Conservation (phyloP, 352 stramenopile genomes). For the Salisapilia sapeloensis region DNA sequence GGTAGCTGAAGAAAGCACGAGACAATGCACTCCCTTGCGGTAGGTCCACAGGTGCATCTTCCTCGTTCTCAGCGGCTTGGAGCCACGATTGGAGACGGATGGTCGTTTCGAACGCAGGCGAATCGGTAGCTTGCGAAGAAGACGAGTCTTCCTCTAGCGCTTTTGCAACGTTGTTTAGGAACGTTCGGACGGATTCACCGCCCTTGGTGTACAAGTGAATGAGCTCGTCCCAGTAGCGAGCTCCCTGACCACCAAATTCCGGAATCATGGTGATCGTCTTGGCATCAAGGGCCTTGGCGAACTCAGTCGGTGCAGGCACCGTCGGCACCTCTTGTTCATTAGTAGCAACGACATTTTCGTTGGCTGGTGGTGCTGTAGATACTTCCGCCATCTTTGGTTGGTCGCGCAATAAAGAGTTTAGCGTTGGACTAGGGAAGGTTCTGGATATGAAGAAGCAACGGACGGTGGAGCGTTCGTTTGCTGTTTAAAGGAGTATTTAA, state of each 20-base stretch:
- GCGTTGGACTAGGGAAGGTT: no score
- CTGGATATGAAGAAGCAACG: no score
- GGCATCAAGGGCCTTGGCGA: constrained; percentile 1
- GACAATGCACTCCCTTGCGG: constrained; percentile 8
- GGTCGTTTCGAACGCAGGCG: constrained; percentile 21
- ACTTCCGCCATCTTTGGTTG: no score
- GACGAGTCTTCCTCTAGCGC: constrained; percentile 32
- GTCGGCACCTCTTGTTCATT: no score
- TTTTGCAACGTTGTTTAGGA: constrained; percentile 25
- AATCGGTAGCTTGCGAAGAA: constrained; percentile 14
- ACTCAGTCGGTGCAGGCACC: no score
- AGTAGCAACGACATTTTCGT: no score
- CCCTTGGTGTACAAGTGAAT: constrained; percentile 19
- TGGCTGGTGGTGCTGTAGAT: no score
- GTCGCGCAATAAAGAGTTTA: no score
- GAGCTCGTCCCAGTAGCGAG: constrained; percentile 50
- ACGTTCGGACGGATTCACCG: constrained; percentile 9
- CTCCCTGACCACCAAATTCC: constrained; percentile 57
- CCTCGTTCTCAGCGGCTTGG: constrained; percentile 4
- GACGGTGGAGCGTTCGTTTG: no score
- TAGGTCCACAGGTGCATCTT: constrained; percentile 1
- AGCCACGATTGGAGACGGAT: constrained; percentile 45
- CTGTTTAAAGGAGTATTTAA: no score
- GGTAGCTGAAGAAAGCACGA: constrained; percentile 55
- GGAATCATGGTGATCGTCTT: constrained; percentile 14